Percentiles rank a stretch among this genome's conserved stretches.
Conservation (phyloP, 257 asterid species). For the Jacaranda copaia region DNA sequence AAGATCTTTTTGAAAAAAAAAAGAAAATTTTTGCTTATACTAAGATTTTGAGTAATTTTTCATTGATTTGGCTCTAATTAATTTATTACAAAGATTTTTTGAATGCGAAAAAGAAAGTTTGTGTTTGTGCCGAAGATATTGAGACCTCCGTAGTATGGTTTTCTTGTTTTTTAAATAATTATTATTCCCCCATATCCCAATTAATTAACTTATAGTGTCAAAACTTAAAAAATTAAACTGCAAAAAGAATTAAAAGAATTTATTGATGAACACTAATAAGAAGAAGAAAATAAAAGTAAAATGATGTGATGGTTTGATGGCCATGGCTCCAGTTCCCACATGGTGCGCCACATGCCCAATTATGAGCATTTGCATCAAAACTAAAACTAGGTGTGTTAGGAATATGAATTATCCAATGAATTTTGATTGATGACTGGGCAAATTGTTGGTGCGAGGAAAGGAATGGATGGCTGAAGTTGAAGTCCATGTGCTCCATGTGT, state of each 20-base stretch:
- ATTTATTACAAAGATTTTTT: neutral
- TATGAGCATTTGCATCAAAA: conserved; percentile 24
- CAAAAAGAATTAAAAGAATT: neutral
- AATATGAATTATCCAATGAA: conserved; percentile 33
- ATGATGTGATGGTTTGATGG: conserved; percentile 52
- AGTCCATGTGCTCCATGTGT: conserved; percentile 55
- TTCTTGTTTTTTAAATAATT: neutral
- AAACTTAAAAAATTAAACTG: too few species aligned
- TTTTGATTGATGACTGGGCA: conserved; percentile 37
- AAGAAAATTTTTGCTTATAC: too few species aligned
- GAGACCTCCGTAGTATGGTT: neutral
- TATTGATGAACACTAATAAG: neutral
- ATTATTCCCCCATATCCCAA: neutral
- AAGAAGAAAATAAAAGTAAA: conserved; percentile 18
- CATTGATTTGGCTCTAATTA: neutral
- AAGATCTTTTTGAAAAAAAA: too few species aligned
- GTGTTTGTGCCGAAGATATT: neutral
- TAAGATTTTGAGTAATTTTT: too few species aligned
- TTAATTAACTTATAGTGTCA: too few species aligned
- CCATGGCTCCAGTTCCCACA: conserved; percentile 55
- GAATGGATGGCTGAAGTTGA: conserved; percentile 46
- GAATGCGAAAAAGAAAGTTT: neutral
- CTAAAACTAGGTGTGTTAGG: conserved; percentile 27
- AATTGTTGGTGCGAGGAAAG: conserved; percentile 29
- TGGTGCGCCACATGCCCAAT: conserved; percentile 55